Percentiles rank a stretch among this genome's conserved stretches.
phyloP scores from a whole-genome alignment of 139 green algal genomes.

The Pycnococcus provasolii region DNA sequence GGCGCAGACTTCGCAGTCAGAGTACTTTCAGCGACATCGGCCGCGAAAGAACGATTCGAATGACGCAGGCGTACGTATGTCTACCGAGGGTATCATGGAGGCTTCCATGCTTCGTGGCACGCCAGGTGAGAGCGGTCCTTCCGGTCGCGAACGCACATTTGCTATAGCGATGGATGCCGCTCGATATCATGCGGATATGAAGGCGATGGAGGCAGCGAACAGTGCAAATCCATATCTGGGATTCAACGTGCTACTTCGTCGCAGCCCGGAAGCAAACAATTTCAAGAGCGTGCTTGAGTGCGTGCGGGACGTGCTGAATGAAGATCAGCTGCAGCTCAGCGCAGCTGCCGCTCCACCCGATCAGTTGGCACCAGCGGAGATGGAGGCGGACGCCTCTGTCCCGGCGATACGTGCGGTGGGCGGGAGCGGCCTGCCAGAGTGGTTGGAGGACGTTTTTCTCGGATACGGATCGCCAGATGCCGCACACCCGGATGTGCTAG shows the following conservation, averaged over 20 bases:
- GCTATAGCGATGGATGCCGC: conserved; percentile 75
- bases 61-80: too few species aligned
- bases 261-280: conserved; percentile 96
- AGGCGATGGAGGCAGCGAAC: conserved; percentile 6
- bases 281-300: conserved; percentile 90
- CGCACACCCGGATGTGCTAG: conserved; percentile 46
- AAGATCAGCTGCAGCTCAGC: conserved; percentile 30
- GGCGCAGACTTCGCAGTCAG: neutral
- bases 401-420: too few species aligned
- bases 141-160: conserved; percentile 60
- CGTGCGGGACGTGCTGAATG: conserved; percentile 89
- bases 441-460: conserved; percentile 94
- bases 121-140: neutral
- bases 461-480: conserved; percentile 83
- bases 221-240: conserved; percentile 62
- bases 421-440: conserved; percentile 55
- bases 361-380: too few species aligned
- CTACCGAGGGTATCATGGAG: too few species aligned
- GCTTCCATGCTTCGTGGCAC: too few species aligned
- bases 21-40: neutral
- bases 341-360: too few species aligned
- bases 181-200: conserved; percentile 85
- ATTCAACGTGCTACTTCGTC: conserved; percentile 82
- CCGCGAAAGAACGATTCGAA: neutral
- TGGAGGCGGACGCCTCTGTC: too few species aligned